Base-by-base conservation (phyloP, 2,329 filamentous ascomycete genomes). In the Penicillium italicum region DNA sequence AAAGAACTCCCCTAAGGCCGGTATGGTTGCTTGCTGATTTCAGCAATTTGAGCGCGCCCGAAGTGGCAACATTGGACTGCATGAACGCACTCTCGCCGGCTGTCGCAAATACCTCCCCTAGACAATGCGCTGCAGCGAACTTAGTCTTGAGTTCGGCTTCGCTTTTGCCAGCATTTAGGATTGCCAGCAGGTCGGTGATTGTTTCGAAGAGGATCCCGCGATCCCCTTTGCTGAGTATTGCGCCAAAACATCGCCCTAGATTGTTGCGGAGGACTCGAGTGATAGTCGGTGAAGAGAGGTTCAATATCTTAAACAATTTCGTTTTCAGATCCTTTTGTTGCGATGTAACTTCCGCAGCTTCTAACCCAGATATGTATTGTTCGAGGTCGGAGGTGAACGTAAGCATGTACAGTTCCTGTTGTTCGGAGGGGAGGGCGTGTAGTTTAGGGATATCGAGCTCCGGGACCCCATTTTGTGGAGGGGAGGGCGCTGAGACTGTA, bases 271-370 rank as follows among this genome's bases (percentile, higher is more conserved):
- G 88, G 38, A 96, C 89, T 70, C 94, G 85, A 40, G 91, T 93
- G 36, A 93, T 91, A 45, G 89, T 83, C 53, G 93, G 93, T 38
- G 90, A 82, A 46, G 85, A 72, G 37, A 99, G 84, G 67, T 87
- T 91, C 72, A 99, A 83, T 71, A 99, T 88, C 76, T 96, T 91
- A 74, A 97, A 90, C 63, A 97, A 82, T 80, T 97, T 91, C 72
- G 90, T 92, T 76, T 97, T 97, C 66, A 99, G 82, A 71, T 90
- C 90, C 66, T 91, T 86, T 74, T 99, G 94, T 76, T 97, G 89
- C 12, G 89, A 84, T 22, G 90, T 93, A 63, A 92, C 89, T 69
- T 89, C 89, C 64, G 96, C 90, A 59, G 85, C 80, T 50, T 85
- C 83, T 44, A 97, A 82, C 18, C 62, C 62, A 16, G 79, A 79